These are phyloP conservation scores for Rhodosporidiobolus odoratus DNA, from an alignment of 768 basidiomycete species.

Conservation along the genomic window DNA sequence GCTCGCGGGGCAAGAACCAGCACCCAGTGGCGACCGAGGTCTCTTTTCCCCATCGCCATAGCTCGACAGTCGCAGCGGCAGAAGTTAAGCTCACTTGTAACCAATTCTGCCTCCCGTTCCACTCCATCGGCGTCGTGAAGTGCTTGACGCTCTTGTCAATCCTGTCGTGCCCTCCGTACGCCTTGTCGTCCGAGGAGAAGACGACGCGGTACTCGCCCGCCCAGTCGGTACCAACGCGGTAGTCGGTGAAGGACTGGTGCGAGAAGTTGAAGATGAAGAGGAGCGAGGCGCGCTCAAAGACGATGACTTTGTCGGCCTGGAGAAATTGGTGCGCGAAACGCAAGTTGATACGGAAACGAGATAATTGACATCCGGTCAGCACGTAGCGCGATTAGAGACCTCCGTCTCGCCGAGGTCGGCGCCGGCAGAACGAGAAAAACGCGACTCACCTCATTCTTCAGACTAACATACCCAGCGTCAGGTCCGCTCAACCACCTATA, in stretches of 20 bases:
- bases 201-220: constrained; percentile 78
- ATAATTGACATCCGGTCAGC: too few relatives aligned
- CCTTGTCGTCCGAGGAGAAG: constrained; percentile 71
- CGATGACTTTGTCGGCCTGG: constrained; percentile 75
- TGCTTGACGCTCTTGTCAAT: constrained; percentile 60
- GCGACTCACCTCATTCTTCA: constrained; percentile 69
- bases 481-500: constrained; percentile 81
- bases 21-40: too few relatives aligned
- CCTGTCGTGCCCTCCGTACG: constrained; percentile 86
- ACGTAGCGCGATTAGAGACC: too few relatives aligned
- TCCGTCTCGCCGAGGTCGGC: too few relatives aligned
- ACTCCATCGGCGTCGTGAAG: constrained; percentile 76
- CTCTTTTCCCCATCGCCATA: neutral
- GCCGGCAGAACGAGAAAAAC: neutral
- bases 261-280: constrained; percentile 98
- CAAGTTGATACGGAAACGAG: too few relatives aligned
- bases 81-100: constrained; percentile 57
- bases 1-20: too few relatives aligned
- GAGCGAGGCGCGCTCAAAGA: constrained; percentile 86
- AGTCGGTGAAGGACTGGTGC: constrained; percentile 90
- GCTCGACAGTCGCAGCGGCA: neutral
- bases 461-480: constrained; percentile 81
- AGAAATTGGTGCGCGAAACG: neutral
- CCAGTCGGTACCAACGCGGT: constrained; percentile 78
- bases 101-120: constrained; percentile 90